Conservation (phyloP, 495 filamentous ascomycete species). For the Trypethelium eluteriae region DNA sequence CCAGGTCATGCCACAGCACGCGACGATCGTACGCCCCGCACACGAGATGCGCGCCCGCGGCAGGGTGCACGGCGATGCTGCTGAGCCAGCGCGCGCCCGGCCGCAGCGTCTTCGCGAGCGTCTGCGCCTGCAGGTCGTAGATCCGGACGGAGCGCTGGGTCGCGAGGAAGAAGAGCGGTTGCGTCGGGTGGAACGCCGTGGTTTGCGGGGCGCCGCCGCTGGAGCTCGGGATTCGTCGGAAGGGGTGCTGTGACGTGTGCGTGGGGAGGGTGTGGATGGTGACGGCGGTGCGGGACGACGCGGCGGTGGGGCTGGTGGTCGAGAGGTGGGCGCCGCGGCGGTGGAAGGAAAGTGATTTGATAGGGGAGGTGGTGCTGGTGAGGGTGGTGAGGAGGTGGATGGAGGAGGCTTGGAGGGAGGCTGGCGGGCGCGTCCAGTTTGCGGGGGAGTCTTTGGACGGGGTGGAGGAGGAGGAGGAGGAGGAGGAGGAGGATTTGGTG, state of each 20-base stretch:
- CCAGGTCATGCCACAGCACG: conserved; percentile 93
- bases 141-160: conserved; percentile 84
- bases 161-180: conserved; percentile 90
- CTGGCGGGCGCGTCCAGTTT: conserved; percentile 72
- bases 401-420: conserved; percentile 65
- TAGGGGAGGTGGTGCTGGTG: conserved; percentile 48
- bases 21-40: conserved; percentile 90
- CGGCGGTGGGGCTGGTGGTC: conserved; percentile 73
- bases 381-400: conserved; percentile 71
- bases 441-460: conserved; percentile 60
- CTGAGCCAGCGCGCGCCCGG: conserved; percentile 94
- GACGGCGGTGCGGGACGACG: conserved; percentile 75
- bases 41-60: conserved; percentile 77
- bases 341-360: conserved; percentile 94
- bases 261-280: conserved; percentile 92
- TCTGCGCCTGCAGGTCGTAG: conserved; percentile 84
- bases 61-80: conserved; percentile 84
- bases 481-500: conserved; percentile 45
- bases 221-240: conserved; percentile 55
- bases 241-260: conserved; percentile 88
- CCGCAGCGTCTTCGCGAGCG: conserved; percentile 81
- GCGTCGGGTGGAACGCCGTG: conserved; percentile 86
- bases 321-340: conserved; percentile 89
- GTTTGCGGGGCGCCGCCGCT: conserved; percentile 71
- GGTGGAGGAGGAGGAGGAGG: conserved; percentile 48